phyloP scores from a whole-genome alignment of 2,329 filamentous ascomycete species.

The Alternaria sp. region DNA sequence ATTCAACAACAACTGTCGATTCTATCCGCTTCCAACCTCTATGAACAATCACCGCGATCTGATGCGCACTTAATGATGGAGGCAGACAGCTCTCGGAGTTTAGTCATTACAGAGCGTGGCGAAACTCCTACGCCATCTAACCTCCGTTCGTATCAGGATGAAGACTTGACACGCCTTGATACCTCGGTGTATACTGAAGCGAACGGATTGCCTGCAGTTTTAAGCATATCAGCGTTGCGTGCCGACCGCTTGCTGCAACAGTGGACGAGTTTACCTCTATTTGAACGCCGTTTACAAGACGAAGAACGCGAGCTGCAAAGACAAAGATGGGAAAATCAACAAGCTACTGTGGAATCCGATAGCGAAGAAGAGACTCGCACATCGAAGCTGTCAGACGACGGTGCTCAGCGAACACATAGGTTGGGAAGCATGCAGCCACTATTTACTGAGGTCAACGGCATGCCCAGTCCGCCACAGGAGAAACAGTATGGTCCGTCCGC shows the following conservation, averaged over 20 bases:
- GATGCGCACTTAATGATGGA: slow-evolving; percentile 41
- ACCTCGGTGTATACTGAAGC: slow-evolving; percentile 30
- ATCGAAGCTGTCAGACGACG: slow-evolving; percentile 23
- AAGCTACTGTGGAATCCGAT: slow-evolving; percentile 48
- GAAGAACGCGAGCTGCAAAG: slow-evolving; percentile 33
- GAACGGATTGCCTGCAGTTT: slow-evolving; percentile 37
- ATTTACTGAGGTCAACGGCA: slow-evolving; percentile 37
- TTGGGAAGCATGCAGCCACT: slow-evolving; percentile 40
- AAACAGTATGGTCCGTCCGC: slow-evolving; percentile 31
- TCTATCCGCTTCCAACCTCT: slow-evolving; percentile 33
- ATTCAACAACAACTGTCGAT: slow-evolving; percentile 53
- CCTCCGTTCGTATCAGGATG: slow-evolving; percentile 44
- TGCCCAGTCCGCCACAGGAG: slow-evolving; percentile 33
- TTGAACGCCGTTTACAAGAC: slow-evolving; percentile 41
- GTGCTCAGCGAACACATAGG: slow-evolving; percentile 23
- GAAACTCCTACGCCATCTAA: slow-evolving; percentile 29
- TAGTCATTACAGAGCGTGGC: slow-evolving; percentile 22
- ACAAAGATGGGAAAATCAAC: slow-evolving; percentile 40
- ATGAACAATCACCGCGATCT: slow-evolving; percentile 26
- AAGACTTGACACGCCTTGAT: slow-evolving; percentile 37
- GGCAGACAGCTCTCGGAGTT: slow-evolving; percentile 41
- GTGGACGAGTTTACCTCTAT: slow-evolving; percentile 47
- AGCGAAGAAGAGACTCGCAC: slow-evolving; percentile 41
- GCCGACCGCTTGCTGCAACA: slow-evolving; percentile 40
- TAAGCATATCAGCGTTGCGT: slow-evolving; percentile 34